Evolutionary conservation across 2,329 filamentous ascomycete genomes (phyloP).

Genomic region (Madurella fahalii): DNA sequence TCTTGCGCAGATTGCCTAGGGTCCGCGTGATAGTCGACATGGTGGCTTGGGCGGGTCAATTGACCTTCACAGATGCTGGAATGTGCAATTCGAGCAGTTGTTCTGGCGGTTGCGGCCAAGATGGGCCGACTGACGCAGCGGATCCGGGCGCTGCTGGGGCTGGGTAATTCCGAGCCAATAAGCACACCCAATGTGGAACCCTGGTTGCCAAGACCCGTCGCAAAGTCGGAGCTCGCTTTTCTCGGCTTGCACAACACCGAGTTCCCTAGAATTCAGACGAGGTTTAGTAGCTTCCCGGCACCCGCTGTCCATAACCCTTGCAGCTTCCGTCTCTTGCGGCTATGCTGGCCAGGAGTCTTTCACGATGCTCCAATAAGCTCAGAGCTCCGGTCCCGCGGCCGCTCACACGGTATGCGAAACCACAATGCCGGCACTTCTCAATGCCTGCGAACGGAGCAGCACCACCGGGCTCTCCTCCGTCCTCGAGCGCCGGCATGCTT

Average conservation of each 20-base stretch:
- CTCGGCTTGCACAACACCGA: slow-evolving; percentile 10
- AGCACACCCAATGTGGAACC: slow-evolving; percentile 17
- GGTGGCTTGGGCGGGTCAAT: slow-evolving; percentile 36
- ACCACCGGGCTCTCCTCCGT: slow-evolving; percentile 21
- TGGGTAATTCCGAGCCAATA: slow-evolving; percentile 25
- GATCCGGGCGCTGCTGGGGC: not conserved
- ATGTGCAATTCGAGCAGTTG: slow-evolving; percentile 11
- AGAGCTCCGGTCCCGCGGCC: slow-evolving; percentile 18
- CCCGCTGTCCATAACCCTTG: not conserved
- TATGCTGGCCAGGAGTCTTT: slow-evolving; percentile 28
- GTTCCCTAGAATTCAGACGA: slow-evolving; percentile 10
- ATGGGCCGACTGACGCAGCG: slow-evolving; percentile 24
- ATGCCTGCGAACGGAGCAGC: slow-evolving; percentile 30
- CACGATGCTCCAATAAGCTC: slow-evolving; percentile 26
- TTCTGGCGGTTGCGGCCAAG: slow-evolving; percentile 11
- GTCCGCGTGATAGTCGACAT: slow-evolving; percentile 95
- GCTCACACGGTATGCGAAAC: slow-evolving; percentile 28
- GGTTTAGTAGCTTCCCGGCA: not conserved
- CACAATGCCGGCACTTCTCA: slow-evolving; percentile 41
- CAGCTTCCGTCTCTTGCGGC: slow-evolving; percentile 15
- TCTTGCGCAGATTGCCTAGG: slow-evolving; percentile 77
- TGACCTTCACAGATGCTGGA: slow-evolving; percentile 20
- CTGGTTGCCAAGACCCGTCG: slow-evolving; percentile 12
- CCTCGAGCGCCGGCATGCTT: slow-evolving; percentile 40
- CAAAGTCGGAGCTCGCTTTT: not conserved